Conservation (phyloP, 2,329 filamentous ascomycete species). For the Sporothrix globosa region DNA sequence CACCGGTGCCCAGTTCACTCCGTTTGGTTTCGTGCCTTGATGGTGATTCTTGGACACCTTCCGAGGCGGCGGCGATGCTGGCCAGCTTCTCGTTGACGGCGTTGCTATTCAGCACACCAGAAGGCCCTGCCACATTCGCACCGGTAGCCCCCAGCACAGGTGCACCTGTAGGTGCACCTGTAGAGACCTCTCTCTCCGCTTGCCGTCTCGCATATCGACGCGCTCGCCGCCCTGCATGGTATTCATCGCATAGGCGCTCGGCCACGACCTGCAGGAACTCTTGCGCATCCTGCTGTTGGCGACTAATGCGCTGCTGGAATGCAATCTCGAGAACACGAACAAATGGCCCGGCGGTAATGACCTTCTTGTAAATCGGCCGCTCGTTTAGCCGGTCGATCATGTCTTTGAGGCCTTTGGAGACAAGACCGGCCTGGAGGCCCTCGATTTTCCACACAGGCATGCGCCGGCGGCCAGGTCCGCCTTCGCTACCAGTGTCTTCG, state of each 20-base stretch:
- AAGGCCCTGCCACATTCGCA: conserved; percentile 1
- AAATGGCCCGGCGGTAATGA: conserved; percentile 84
- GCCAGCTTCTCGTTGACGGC: conserved; percentile 34
- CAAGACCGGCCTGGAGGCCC: conserved; percentile 75
- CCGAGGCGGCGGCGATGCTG: conserved; percentile 24
- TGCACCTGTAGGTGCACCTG: not conserved
- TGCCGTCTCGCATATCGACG: conserved; percentile 58
- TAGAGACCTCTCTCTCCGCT: conserved; percentile 34
- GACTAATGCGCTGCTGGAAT: conserved; percentile 86
- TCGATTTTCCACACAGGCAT: conserved; percentile 64
- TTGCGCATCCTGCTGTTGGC: conserved; percentile 96
- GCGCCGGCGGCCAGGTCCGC: conserved; percentile 33
- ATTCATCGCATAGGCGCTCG: conserved; percentile 91
- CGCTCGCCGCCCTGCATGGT: conserved; percentile 79
- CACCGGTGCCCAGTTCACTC: too few relatives aligned
- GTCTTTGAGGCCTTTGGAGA: conserved; percentile 86
- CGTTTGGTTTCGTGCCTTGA: not conserved
- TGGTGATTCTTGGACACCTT: not conserved
- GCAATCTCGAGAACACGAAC: conserved; percentile 81
- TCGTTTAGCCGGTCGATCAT: conserved; percentile 93
- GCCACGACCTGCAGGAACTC: conserved; percentile 95
- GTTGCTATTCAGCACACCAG: conserved; percentile 27
- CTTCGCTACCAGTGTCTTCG: conserved; percentile 27
- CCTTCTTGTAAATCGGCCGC: conserved; percentile 89
- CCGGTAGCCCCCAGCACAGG: not conserved